Percentiles rank a stretch among this genome's conserved stretches.
Evolutionary conservation across 306 rosid genomes (phyloP).

Genomic region (Potentilla sterilis): DNA sequence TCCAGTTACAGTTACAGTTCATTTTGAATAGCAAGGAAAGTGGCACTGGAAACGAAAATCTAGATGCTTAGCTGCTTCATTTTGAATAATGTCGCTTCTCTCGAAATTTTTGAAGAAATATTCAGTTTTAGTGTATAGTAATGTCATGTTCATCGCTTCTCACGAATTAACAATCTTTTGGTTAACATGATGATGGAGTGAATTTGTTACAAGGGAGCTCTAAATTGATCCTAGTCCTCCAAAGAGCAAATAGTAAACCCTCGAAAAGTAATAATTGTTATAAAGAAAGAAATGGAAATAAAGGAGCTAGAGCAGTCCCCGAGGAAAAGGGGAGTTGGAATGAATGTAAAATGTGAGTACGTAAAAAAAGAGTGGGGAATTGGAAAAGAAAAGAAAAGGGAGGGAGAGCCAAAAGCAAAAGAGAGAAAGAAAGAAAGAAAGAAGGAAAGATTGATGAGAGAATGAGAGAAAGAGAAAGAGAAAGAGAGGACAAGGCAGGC

Average conservation of each 20-base stretch:
- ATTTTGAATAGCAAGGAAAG: no score
- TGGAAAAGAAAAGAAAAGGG: constrained; percentile 16
- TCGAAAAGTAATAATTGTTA: background rate
- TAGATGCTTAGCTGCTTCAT: no score
- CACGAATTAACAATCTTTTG: no score
- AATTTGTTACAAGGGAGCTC: no score
- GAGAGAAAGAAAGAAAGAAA: constrained; percentile 7
- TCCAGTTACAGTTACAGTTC: no score
- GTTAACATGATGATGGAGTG: no score
- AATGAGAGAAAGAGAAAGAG: constrained; percentile 18
- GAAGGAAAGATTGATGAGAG: background rate
- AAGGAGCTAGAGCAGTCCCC: background rate
- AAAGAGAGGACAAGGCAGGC: background rate
- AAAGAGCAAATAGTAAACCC: background rate
- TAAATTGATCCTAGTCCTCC: background rate
- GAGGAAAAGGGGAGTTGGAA: constrained; percentile 21
- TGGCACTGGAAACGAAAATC: no score
- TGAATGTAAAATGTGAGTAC: constrained; percentile 14
- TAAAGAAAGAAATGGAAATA: background rate
- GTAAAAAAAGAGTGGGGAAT: constrained; percentile 29
- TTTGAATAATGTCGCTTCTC: no score
- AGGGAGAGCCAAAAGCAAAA: constrained; percentile 26
- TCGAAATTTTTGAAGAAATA: no score
- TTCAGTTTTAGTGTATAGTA: no score
- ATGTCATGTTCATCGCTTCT: no score